phyloP scores from a whole-genome alignment of 176 grass and related monocot species.

The Carex littledalei region DNA sequence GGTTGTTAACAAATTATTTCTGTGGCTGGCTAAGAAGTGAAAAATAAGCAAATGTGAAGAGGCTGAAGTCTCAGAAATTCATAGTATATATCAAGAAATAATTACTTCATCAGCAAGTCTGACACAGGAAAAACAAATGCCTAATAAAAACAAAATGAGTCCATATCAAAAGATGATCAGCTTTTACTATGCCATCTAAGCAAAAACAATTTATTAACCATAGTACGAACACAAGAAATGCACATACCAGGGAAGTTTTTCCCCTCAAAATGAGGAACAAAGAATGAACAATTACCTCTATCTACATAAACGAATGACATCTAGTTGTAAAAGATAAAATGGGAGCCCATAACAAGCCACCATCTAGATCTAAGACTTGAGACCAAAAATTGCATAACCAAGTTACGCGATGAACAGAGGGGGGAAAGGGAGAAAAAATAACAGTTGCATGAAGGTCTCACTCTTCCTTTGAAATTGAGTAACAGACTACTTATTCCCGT shows the following conservation, averaged over 20 bases:
- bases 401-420: neutral
- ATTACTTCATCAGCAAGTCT: neutral
- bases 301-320: neutral
- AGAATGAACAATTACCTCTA: neutral
- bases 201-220: neutral
- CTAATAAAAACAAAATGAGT: neutral
- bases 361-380: neutral
- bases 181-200: neutral
- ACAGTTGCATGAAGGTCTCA: neutral
- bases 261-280: neutral
- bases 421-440: neutral
- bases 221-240: neutral
- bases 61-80: neutral
- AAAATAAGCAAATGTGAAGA: neutral
- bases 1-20: neutral
- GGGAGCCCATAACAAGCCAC: neutral
- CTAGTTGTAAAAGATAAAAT: neutral
- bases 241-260: neutral
- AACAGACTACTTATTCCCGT: neutral
- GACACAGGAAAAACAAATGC: neutral
- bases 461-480: neutral
- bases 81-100: neutral
- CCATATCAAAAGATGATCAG: neutral
- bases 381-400: neutral
- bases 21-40: neutral